Base-by-base conservation (phyloP, 2,329 filamentous ascomycete species). In the Xylariaceae sp. region DNA sequence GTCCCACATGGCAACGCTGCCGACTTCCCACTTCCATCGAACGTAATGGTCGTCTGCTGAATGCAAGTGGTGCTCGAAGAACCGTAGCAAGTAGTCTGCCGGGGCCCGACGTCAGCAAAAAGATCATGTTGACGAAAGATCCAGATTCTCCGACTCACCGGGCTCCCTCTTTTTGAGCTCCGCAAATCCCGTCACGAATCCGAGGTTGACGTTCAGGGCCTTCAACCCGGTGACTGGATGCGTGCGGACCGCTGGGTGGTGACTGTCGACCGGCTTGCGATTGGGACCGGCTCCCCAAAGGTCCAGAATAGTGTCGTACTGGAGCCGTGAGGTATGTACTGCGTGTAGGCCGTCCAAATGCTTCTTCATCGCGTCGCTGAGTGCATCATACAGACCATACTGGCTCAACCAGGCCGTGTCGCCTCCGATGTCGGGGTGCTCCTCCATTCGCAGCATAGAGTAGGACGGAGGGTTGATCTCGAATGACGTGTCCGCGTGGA, bases 401-500 rank as follows among this genome's bases (percentile, higher is more conserved):
- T 57, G 53, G 1, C 64, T 70, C 13, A 67, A 57, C 65, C 65
- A 67, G 2, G 64, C 61, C 2, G 65, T 70, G 36, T 68, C 65
- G 1, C 64, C 65, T 2, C 65, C 65, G 5, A 65, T 60, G 6
- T 52, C 52, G 0, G 68, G 67, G 37, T 67, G 64, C 33, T 68
- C 63, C 43, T 70, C 63, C 62, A 70, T 70, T 13, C 66, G 56
- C 9, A 72, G 52, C n/a, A 71, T 43, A 1, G 66, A 69, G 39
- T 70, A 71, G 2, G 60, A 64, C 0, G 67, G 67, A 2, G 67
- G 66, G 38, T 71, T 70, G 38, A 68, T 57, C 45, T 71, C 67
- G 39, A 69, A 70, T 0, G 61, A 66, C 2, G 65, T 69, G 44
- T 72, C 67, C 18, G 67, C 62, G 37, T 70, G 67, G 38, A 63